Percentiles rank a stretch among this genome's conserved stretches.
phyloP scores from a whole-genome alignment of 177 flowering plant genomes.

The Telopea speciosissima region DNA sequence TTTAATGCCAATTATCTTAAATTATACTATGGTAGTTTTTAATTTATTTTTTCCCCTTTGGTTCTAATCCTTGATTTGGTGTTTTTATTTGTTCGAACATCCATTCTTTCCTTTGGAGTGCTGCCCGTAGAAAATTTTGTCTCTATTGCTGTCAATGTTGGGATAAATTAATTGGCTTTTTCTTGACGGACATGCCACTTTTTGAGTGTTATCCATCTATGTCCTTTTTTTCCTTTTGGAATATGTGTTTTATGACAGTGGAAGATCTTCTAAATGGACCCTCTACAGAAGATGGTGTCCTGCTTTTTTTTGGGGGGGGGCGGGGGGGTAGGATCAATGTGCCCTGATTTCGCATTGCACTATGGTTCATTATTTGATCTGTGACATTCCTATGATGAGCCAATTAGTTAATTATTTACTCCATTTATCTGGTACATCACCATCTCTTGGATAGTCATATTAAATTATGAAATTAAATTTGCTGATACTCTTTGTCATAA shows the following conservation, averaged over 20 bases:
- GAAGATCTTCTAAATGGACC: background rate
- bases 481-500: too few species aligned
- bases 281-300: background rate
- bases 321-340: too few species aligned
- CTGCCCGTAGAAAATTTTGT: background rate
- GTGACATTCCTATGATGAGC: background rate
- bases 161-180: background rate
- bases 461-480: too few species aligned
- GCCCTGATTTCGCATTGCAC: background rate
- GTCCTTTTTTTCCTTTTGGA: background rate
- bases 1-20: constrained; percentile 58
- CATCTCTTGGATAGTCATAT: background rate
- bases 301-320: too few species aligned
- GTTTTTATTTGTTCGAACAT: too few species aligned
- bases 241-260: background rate
- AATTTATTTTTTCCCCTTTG: background rate
- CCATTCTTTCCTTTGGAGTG: background rate
- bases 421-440: background rate
- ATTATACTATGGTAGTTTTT: constrained; percentile 62
- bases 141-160: background rate
- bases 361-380: background rate
- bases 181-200: background rate
- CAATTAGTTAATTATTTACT: too few species aligned
- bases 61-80: too few species aligned
- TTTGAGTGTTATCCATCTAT: too few species aligned